Evolutionary conservation across 2,329 filamentous ascomycete genomes (phyloP), one percentile per base, ranked within the genome.

Genomic region (Trichophyton verrucosum): DNA sequence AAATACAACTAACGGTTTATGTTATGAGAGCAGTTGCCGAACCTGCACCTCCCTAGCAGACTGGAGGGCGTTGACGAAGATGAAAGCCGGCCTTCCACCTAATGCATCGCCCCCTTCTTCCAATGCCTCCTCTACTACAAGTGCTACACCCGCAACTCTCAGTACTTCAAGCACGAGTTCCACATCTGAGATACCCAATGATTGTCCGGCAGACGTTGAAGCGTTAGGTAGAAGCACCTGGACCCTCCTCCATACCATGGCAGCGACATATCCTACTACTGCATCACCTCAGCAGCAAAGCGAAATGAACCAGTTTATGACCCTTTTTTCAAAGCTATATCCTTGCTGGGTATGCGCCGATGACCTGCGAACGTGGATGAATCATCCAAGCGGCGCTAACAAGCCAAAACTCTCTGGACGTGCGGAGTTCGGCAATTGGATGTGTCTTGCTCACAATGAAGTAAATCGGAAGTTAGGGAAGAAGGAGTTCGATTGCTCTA

Each of bases 321-420:
- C 78, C 24, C 79, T 91, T 1, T 95, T 99, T 72, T 86, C 88
- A 27, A 87, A 87, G 66, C 75, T 97, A 20, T 99, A 99, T 71
- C 94, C 94, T 3, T 99, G 94, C 78, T 96, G 91, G 90, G 83
- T 88, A 2, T 99, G 94, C 74, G 94, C 91, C 38, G 87, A 92
- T 63, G 92, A 97, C 71, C 96, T 99, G 73, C 87, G 87, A 72
- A 73, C 72, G 0, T 97, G 92, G 81, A 86, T 97, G 78, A 80
- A 78, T 64, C 81, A 81, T 65, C 77, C 78, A 1, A 72, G 69
- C 65, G 74, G 73, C 1, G 74, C 75, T 64, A 87, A 91, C 65
- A 82, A 83, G 70, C 85, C 92, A 44, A 70, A 76, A 61, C 75
- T 86, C 17, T 78, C 77, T 62, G 78, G 76, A 55, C 72, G 82